These are phyloP conservation scores for Fusarium pseudoanthophilum DNA, from an alignment of 2,329 filamentous ascomycete genomes.

Conservation along the genomic window DNA sequence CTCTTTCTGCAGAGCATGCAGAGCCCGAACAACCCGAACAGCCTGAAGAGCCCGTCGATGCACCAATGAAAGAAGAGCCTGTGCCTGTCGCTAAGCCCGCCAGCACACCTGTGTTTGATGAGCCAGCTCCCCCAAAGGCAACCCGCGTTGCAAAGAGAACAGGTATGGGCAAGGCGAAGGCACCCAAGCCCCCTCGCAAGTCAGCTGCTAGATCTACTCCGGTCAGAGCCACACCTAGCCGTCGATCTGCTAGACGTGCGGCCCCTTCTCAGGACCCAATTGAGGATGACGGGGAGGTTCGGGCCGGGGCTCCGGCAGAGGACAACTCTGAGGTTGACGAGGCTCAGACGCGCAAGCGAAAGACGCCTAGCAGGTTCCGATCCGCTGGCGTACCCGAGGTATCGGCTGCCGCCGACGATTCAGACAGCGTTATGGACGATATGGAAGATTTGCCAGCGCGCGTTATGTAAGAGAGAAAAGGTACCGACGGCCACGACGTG, in stretches of 20 bases:
- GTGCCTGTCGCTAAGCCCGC: constrained; percentile 20
- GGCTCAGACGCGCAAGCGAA: constrained; percentile 41
- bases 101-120: constrained; percentile 19
- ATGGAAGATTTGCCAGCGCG: constrained; percentile 57
- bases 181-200: constrained; percentile 34
- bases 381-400: constrained; percentile 26
- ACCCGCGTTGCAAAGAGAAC: constrained; percentile 42
- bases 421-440: constrained; percentile 55
- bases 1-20: constrained; percentile 28
- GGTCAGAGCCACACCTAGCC: constrained; percentile 38
- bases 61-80: constrained; percentile 8
- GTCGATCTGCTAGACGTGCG: constrained; percentile 39
- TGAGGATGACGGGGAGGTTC: constrained; percentile 42
- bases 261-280: constrained; percentile 47
- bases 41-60: background rate
- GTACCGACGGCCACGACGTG: background rate
- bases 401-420: constrained; percentile 34
- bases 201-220: constrained; percentile 39
- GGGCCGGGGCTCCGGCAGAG: constrained; percentile 20
- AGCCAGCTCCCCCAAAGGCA: constrained; percentile 43
- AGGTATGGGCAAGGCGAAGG: constrained; percentile 34
- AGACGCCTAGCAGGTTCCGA: constrained; percentile 46
- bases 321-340: constrained; percentile 45
- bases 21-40: constrained; percentile 6
- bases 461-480: constrained; percentile 17